Evolutionary conservation across 192 early-diverging fungal genomes (phyloP), one percentile per base, ranked within the genome.

Genomic region (Coemansia sp.): DNA sequence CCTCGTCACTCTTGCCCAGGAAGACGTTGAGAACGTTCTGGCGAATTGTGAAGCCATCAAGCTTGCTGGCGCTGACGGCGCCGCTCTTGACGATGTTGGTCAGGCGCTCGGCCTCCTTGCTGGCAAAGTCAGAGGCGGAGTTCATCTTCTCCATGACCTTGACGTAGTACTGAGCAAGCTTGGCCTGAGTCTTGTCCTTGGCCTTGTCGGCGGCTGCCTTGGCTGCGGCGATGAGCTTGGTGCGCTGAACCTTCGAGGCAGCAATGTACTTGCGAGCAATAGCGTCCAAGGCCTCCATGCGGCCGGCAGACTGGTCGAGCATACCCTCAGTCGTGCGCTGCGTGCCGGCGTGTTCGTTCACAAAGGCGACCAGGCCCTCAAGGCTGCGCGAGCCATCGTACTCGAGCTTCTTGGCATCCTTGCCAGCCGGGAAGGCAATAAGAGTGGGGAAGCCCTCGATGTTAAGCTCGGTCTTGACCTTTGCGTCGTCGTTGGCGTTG

Each of bases 81-180:
- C 90, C 91, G 46, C 83, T 81, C 63, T 81, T 86, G 44, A 92
- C 69, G 61, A 99, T 90, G 80, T 93, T 95, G 11, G 87, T 76
- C 47, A 99, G 82, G 64, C 97, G 90, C 40, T 89, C 88, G 52
- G 89, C 85, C 84, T 99, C 97, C 66, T 89, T 95, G 15, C 64
- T 82, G 43, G 91, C 69, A 85, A 92, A 99, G 63, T 87, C 90
- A 0, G 86, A 87, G 8, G 88, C 88, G 27, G 86, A 82, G 61
- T 78, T 63, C 63, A 92, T 87, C 86, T 97, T 97, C 80, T 95
- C 89, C 91, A 98, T 94, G 67, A 94, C 89, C 79, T 96, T 98
- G 74, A 84, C 78, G 71, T 99, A 99, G 87, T 96, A 97, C 53
- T 87, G 81, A 36, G 95, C 91, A 73, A 86, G 90, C 72, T 72